Conservation (phyloP, 1,284 basidiomycete genomes). For the Bondarzewia mesenterica region DNA sequence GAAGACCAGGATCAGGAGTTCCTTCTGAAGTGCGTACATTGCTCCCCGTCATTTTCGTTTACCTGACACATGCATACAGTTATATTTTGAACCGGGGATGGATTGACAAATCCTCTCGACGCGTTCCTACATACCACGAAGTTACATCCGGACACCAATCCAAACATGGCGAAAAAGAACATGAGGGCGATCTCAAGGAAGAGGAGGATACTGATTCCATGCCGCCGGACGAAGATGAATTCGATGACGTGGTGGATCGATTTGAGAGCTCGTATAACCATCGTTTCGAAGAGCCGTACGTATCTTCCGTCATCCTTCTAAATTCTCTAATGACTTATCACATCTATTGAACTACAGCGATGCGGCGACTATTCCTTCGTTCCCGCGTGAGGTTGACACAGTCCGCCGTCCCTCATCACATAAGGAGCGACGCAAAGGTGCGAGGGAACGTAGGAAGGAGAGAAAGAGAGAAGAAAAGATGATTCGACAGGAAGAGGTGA, state of each 20-base stretch:
- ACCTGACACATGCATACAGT: slow-evolving; percentile 30
- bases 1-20: slow-evolving; percentile 77
- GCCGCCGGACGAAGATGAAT: slow-evolving; percentile 39
- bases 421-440: slow-evolving; percentile 57
- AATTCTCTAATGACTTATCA: neutral
- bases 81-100: slow-evolving; percentile 94
- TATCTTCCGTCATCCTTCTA: slow-evolving; percentile 14
- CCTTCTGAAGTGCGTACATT: slow-evolving; percentile 69
- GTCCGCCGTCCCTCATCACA: slow-evolving; percentile 74
- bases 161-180: slow-evolving; percentile 21
- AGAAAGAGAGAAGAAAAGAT: slow-evolving; percentile 75
- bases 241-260: slow-evolving; percentile 63
- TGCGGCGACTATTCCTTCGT: slow-evolving; percentile 65
- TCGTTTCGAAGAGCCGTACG: slow-evolving; percentile 88
- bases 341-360: slow-evolving; percentile 43
- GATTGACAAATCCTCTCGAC: slow-evolving; percentile 72
- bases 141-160: slow-evolving; percentile 33
- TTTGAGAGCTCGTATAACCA: slow-evolving; percentile 90
- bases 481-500: slow-evolving; percentile 73
- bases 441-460: slow-evolving; percentile 66
- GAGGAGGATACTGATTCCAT: slow-evolving; percentile 19
- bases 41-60: slow-evolving; percentile 2
- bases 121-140: slow-evolving; percentile 80
- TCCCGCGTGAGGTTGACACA: slow-evolving; percentile 66
- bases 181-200: slow-evolving; percentile 7